A percentile compares a stretch with the other conserved stretches of the same genome.
phyloP scores from a whole-genome alignment of 371 early-diverging fungal genomes.

The Mucor ambiguus region DNA sequence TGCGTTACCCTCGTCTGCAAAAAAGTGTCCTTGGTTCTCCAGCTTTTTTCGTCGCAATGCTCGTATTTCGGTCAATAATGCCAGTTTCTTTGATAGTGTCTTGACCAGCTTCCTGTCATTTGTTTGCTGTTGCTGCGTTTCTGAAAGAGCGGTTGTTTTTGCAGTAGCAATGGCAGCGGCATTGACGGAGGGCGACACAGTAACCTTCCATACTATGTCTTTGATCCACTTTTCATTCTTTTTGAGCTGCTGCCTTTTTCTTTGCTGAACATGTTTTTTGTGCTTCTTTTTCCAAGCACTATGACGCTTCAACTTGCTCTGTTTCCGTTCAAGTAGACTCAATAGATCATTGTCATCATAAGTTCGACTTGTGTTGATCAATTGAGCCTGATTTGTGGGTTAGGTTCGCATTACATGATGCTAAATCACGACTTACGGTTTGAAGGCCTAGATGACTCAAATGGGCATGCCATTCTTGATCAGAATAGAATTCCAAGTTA shows the following conservation, averaged over 20 bases:
- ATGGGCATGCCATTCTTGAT: conserved; percentile 21
- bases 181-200: not conserved
- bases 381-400: conserved; percentile 14
- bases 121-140: not conserved
- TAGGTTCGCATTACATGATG: not conserved
- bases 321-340: conserved; percentile 8
- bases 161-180: not conserved
- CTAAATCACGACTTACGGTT: conserved; percentile 10
- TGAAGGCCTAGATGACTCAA: conserved; percentile 18
- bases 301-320: conserved; percentile 19
- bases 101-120: not conserved
- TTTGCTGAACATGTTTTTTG: conserved; percentile 7
- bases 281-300: conserved; percentile 20
- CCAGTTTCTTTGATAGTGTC: conserved; percentile 11
- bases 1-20: conserved; percentile 50
- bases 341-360: conserved; percentile 7
- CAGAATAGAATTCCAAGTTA: conserved; percentile 1
- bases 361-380: conserved; percentile 17
- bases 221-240: conserved; percentile 14
- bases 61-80: conserved; percentile 16
- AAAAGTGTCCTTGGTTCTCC: conserved; percentile 47
- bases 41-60: conserved; percentile 21
- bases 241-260: conserved; percentile 2
- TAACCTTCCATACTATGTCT: conserved; percentile 22
- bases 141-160: not conserved